Base-by-base conservation (phyloP, 2,329 filamentous ascomycete genomes). In the Arthrinium puccinioides region DNA sequence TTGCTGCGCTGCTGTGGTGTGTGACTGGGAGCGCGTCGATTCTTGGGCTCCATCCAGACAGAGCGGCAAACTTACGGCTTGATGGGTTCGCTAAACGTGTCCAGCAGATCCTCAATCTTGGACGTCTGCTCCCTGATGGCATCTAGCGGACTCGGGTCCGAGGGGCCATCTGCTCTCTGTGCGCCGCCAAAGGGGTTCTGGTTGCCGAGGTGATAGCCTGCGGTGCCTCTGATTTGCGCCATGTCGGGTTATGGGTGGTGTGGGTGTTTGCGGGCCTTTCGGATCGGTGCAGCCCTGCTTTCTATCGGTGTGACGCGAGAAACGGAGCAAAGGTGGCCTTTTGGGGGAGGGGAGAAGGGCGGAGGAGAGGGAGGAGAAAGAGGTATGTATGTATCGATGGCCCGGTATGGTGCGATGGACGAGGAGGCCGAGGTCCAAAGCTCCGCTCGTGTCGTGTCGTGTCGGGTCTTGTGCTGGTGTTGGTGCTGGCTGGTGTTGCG, bases 21-120 rank as follows among this genome's bases (percentile, higher is more conserved):
- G 11, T 14, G 21, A 14, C 21, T 29, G 33, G 21, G 35, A 26
- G n/a, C 24, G 24, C 9, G 24, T n/a, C 24, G 24, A 26, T n/a
- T n/a, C n/a, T n/a, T 31, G 20, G 25, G 32, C 27, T 34, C 23
- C 32, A 20, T 14, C 6, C 4, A 9, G 20, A 11, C 4, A 29
- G 20, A 40, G 33, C 10, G 16, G 37, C 41, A 42, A 42, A 79
- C 85, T 61, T 76, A 98, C 84, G 92, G 92, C 74, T 95, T 97
- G 50, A 97, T 67, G 33, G 92, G 92, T 58, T 95, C 90, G 55
- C 87, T 84, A 55, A 88, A 50, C 20, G 78, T 86, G 64, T 97
- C 92, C 58, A 98, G 66, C 59, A 86, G 67, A 60, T 98, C 92
- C 69, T 98, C 92, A 49, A 98, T 90, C 75, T 96, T 97, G 82